Evolutionary conservation across 164 flowering plant genomes (phyloP), one percentile per base, ranked within the genome.

Genomic region (Chimonanthus salicifolius): DNA sequence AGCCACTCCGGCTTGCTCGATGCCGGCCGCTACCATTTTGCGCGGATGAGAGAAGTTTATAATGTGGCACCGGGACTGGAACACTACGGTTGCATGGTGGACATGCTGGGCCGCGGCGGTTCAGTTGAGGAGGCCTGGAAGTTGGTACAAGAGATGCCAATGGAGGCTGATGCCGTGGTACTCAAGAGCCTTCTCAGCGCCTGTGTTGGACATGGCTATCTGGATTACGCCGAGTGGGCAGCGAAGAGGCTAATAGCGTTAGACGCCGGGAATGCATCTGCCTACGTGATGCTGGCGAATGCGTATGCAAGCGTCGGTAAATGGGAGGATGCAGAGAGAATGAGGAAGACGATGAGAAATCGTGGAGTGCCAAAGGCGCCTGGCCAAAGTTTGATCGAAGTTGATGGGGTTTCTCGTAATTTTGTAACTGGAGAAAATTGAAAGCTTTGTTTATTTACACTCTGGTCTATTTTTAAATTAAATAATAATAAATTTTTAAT

Each of bases 31-130:
- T 9, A 43, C 0, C 71, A 76, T 58, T 84, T 86, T 45, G 50
- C 49, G 45, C 70, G 78, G 21, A 85, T 86, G 89, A 80, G 47
- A 48, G 70, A 71, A 72, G 83, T 81, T 69, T 84, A 75, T 67
- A 78, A 80, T 44, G 82, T 83, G 71, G 81, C 76, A 48, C 87
- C 87, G 5, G 72, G 78, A 64, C 73, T 83, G 58, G 87, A 84
- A 71, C 85, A 84, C 69, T 83, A 81, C 73, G 86, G 86, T 43
- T 84, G 83, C 76, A 80, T 86, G 83, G 86, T 83, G 67, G 87
- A 84, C 73, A 71, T 84, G 20, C 83, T 86, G 75, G 83, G 82
- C 54, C 81, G 89, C 65, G 84, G 79, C 4, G 87, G 88, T 21
- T 20, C 72, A 45, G 67, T 84, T 2, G 80, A 83, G 58, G 85